A percentile compares a stretch with the other conserved stretches of the same genome.
phyloP scores from a whole-genome alignment of 78 protist species.

The Blattamonas nauphoetae region DNA sequence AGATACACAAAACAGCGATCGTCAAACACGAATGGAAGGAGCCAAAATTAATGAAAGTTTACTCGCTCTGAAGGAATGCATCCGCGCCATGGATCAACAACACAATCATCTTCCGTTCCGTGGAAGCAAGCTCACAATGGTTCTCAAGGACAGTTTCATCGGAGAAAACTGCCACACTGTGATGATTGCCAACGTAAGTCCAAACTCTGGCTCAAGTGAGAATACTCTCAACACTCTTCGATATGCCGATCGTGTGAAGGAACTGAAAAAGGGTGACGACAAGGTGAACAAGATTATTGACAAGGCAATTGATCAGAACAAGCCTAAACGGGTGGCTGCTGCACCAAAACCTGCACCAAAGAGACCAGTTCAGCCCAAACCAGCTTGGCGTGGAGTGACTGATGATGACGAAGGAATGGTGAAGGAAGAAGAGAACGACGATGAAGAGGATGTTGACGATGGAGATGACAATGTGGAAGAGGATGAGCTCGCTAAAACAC shows the following conservation, averaged over 20 bases:
- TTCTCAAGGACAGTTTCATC: slow-evolving; percentile 74
- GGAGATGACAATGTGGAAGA: neutral
- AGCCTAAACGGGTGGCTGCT: too few relatives aligned
- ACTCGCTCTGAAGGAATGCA: slow-evolving; percentile 89
- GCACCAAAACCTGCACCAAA: too few relatives aligned
- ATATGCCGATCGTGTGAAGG: slow-evolving; percentile 77
- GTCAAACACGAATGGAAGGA: slow-evolving; percentile 79
- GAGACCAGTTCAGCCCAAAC: too few relatives aligned
- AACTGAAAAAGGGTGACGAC: neutral
- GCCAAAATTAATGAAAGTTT: slow-evolving; percentile 82
- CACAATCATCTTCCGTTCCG: slow-evolving; percentile 75
- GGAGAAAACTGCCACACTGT: slow-evolving; percentile 67
- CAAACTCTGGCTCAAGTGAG: slow-evolving; percentile 53
- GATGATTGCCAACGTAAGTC: slow-evolving; percentile 81
- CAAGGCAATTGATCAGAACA: too few relatives aligned
- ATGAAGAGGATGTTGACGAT: neutral
- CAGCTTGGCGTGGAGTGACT: neutral
- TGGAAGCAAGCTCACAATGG: slow-evolving; percentile 61
- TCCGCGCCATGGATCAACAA: slow-evolving; percentile 68
- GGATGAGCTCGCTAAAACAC: slow-evolving; percentile 20
- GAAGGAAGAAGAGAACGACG: neutral
- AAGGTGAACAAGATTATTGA: too few relatives aligned
- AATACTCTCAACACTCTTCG: slow-evolving; percentile 86
- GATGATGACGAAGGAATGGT: neutral
- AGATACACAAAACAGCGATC: slow-evolving; percentile 65